These are phyloP conservation scores for Fusarium foetens DNA, from an alignment of 2,329 filamentous ascomycete genomes.

Conservation along the genomic window DNA sequence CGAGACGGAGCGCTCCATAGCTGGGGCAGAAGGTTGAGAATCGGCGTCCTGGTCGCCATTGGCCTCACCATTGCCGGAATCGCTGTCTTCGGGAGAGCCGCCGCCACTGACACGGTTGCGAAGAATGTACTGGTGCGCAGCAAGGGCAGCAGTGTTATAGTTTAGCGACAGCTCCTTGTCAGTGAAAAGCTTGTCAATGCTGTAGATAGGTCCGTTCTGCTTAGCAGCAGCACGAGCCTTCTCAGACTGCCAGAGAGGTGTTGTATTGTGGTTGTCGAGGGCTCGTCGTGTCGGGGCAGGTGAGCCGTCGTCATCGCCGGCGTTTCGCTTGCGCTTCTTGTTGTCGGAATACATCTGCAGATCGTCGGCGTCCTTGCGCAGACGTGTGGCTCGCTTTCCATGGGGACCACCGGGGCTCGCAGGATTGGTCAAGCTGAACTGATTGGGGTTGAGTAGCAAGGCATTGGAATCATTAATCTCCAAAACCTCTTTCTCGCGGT, in stretches of 20 bases:
- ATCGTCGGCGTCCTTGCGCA: slow-evolving; percentile 70
- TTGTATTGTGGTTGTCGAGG: slow-evolving; percentile 67
- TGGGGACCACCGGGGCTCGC: slow-evolving; percentile 71
- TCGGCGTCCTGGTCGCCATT: slow-evolving; percentile 62
- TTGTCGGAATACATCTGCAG: slow-evolving; percentile 63
- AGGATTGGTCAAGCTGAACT: slow-evolving; percentile 73
- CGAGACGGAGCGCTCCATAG: slow-evolving; percentile 72
- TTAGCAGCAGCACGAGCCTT: slow-evolving; percentile 63
- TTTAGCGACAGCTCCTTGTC: slow-evolving; percentile 75
- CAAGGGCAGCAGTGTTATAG: slow-evolving; percentile 70
- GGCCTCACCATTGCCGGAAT: slow-evolving; percentile 62
- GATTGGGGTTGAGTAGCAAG: slow-evolving; percentile 72
- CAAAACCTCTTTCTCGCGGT: slow-evolving; percentile 73
- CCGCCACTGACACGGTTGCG: slow-evolving; percentile 65
- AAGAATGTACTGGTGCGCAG: slow-evolving; percentile 70
- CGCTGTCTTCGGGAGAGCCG: slow-evolving; percentile 64
- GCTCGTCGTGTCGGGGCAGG: slow-evolving; percentile 66
- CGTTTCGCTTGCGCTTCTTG: slow-evolving; percentile 72
- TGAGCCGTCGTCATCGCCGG: slow-evolving; percentile 70
- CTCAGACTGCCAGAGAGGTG: slow-evolving; percentile 71
- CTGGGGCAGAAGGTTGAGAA: slow-evolving; percentile 59
- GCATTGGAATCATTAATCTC: slow-evolving; percentile 75
- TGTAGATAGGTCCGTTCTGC: slow-evolving; percentile 70
- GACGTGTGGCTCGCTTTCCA: slow-evolving; percentile 70
- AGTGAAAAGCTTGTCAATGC: slow-evolving; percentile 76